Conservation (phyloP, 2,329 filamentous ascomycete species). For the Monosporascus sp. region DNA sequence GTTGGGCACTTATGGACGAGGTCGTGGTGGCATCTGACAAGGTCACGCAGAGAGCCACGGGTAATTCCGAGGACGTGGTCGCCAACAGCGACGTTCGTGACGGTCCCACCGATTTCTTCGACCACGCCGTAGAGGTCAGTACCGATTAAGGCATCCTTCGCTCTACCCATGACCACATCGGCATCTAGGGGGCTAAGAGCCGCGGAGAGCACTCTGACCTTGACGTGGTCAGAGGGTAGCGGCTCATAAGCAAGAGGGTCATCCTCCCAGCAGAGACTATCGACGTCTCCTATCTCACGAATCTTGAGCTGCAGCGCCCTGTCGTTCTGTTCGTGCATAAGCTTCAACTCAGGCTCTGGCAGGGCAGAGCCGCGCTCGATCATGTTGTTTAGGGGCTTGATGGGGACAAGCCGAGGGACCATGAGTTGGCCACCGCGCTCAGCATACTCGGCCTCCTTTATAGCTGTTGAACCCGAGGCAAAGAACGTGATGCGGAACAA, state of each 20-base stretch:
- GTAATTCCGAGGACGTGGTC: constrained; percentile 38
- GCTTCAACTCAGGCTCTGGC: constrained; percentile 4
- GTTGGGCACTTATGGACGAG: constrained; percentile 30
- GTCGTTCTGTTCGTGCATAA: constrained; percentile 6
- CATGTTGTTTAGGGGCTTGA: constrained; percentile 36
- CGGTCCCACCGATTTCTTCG: constrained; percentile 26
- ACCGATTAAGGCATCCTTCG: constrained; percentile 27
- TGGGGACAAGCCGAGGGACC: constrained; percentile 39
- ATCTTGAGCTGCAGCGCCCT: constrained; percentile 12
- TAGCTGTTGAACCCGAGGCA: neutral
- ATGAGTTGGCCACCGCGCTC: constrained; percentile 32
- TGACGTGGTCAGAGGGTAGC: constrained; percentile 30
- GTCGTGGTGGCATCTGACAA: constrained; percentile 26
- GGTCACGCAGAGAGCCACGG: constrained; percentile 31
- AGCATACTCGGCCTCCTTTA: constrained; percentile 38
- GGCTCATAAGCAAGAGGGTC: constrained; percentile 6
- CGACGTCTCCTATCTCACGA: constrained; percentile 5
- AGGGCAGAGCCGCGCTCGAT: constrained; percentile 31
- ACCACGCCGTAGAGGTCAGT: constrained; percentile 38
- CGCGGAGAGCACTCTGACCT: constrained; percentile 33
- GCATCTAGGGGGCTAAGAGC: constrained; percentile 32
- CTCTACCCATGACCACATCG: constrained; percentile 29
- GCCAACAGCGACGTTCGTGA: constrained; percentile 27
- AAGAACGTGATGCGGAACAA: constrained; percentile 19
- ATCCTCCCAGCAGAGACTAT: constrained; percentile 13